Base-by-base conservation (phyloP, 768 basidiomycete genomes). In the Boletus reticuloceps region DNA sequence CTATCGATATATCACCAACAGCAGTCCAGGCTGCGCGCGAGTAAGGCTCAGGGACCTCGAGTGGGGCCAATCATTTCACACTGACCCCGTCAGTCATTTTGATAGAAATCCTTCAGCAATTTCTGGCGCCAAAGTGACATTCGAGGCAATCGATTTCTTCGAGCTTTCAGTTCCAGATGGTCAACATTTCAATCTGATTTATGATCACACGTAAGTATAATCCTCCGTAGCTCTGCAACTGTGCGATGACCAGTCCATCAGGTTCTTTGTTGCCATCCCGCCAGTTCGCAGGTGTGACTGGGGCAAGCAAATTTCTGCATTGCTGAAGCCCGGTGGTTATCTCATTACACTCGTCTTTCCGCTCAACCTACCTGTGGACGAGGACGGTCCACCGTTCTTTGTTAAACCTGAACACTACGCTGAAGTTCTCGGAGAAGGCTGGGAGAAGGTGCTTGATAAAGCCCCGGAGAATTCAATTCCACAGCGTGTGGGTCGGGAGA, bases 251-350 rank as follows among this genome's bases (percentile, higher is more conserved):
- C 19, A n/a, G 17, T 17, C 45, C 27, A 17, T 38, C 36, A 67
- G 63, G 19, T 55, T 89, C 72, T 89, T 91, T 66, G 84, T 85
- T 41, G 88, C 89, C 2, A 82, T 91, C 20, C 82, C 81, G 0
- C 87, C 84, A 0, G 54, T 69, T 3, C 72, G 67, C 37, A 77
- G 88, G 12, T 42, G 58, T 4, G 76, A 76, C 17, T 89, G 86
- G 87, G 88, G 79, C 1, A 58, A 63, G 14, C 75, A 84, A 59
- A 84, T 89, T 70, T 69, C 73, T 2, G 69, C 74, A 16, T 65
- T 90, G 16, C 67, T 85, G 49, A 84, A 82, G 52, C 77, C 81
- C 1, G 87, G 85, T 0, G 87, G 85, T 16, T 78, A 79, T 55
- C 77, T 89, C 22, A 78, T 89, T 57, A 79, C 82, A 0, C 68